A percentile compares a stretch with the other conserved stretches of the same genome.
Conservation (phyloP, 2,329 filamentous ascomycete species). For the Aspergillus udagawae region DNA sequence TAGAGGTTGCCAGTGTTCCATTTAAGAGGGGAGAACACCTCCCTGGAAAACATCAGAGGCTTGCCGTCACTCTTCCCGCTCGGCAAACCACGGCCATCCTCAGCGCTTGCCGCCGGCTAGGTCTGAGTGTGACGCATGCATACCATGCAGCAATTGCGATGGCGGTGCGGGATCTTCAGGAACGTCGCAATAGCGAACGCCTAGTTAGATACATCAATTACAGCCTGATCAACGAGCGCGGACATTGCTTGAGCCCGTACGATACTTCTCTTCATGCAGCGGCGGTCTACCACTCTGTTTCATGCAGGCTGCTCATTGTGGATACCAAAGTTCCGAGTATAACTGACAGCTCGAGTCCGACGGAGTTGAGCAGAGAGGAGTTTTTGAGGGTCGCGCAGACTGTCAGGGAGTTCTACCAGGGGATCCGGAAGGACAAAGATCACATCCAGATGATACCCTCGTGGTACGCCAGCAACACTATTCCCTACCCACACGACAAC, state of each 20-base stretch:
- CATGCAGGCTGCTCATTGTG: slow-evolving; percentile 15
- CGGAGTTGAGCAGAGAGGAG: not conserved
- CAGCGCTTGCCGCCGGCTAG: slow-evolving; percentile 8
- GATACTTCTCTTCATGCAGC: slow-evolving; percentile 14
- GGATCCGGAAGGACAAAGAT: slow-evolving; percentile 15
- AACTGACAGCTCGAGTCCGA: not conserved
- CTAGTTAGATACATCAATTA: slow-evolving; percentile 23
- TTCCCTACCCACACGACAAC: slow-evolving; percentile 12
- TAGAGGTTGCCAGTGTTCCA: slow-evolving; percentile 18
- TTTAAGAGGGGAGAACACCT: slow-evolving; percentile 4
- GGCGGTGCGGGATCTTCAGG: slow-evolving; percentile 15
- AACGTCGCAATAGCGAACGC: slow-evolving; percentile 2
- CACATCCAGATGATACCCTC: slow-evolving; percentile 16
- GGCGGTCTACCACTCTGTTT: slow-evolving; percentile 23
- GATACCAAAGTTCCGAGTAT: slow-evolving; percentile 15
- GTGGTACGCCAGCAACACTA: slow-evolving; percentile 18
- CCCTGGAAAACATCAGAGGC: slow-evolving; percentile 20
- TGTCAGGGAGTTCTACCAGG: slow-evolving; percentile 16
- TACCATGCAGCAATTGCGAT: slow-evolving; percentile 23
- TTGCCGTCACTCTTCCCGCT: slow-evolving; percentile 10
- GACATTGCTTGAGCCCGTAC: slow-evolving; percentile 17
- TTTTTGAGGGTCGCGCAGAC: slow-evolving; percentile 7
- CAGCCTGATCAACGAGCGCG: slow-evolving; percentile 21
- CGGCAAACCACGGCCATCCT: slow-evolving; percentile 13
- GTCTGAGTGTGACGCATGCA: slow-evolving; percentile 19